A percentile compares a stretch with the other conserved stretches of the same genome.
Conservation (phyloP, 805 yeast genomes). For the Sugiyamaella americana region DNA sequence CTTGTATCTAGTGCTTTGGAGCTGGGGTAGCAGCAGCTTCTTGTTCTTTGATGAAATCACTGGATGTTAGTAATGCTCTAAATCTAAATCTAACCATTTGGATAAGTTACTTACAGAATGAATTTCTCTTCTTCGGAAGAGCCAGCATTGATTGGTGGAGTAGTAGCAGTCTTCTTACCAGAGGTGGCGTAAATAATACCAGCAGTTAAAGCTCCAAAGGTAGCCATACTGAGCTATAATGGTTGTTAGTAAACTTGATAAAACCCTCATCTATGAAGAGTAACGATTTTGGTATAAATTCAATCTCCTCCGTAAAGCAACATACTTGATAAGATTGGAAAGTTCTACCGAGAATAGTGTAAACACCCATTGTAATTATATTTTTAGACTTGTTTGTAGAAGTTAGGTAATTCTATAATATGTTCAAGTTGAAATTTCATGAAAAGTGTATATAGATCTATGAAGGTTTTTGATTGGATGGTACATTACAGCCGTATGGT, state of each 20-base stretch:
- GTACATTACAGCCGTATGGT: background rate
- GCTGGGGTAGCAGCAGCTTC: constrained; percentile 25
- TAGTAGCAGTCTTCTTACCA: constrained; percentile 47
- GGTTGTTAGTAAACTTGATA: background rate
- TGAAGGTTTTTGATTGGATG: background rate
- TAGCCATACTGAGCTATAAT: constrained; percentile 64
- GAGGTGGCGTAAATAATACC: constrained; percentile 65
- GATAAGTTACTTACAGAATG: constrained; percentile 37
- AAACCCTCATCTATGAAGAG: background rate
- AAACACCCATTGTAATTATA: constrained; percentile 70
- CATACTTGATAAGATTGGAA: constrained; percentile 73
- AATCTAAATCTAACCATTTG: background rate
- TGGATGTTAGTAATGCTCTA: background rate
- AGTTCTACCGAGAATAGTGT: constrained; percentile 75
- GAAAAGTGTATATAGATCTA: constrained; percentile 1
- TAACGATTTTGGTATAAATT: background rate
- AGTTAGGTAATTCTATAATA: no score
- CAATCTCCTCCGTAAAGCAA: constrained; percentile 13
- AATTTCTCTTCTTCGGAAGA: constrained; percentile 87
- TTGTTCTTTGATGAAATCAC: constrained; percentile 40
- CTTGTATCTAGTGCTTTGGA: background rate
- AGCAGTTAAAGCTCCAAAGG: constrained; percentile 63
- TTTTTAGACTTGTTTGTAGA: no score
- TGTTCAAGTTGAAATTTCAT: background rate
- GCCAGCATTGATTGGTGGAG: constrained; percentile 66